Evolutionary conservation across 2,329 filamentous ascomycete species (phyloP), one percentile per base, ranked within the genome.

Genomic region (Helminthosporium solani): DNA sequence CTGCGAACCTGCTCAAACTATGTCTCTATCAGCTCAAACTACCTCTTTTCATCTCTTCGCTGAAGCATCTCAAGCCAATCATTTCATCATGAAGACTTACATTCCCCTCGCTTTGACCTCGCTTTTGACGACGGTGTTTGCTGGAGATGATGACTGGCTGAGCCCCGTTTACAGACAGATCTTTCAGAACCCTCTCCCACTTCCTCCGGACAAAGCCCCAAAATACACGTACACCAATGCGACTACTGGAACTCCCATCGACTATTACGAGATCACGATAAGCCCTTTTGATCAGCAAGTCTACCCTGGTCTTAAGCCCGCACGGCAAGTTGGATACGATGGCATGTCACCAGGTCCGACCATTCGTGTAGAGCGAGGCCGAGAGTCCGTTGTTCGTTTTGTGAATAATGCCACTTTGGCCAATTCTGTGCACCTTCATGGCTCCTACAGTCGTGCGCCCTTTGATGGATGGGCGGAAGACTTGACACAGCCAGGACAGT

Each of bases 381-480:
- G 72, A 5, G 78, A 83, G 63, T 73, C 73, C 3, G 73, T 83
- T 6, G 76, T 83, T 7, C 73, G 80, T 18, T 77, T 81, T 53
- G 69, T 78, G 53, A 83, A 83, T 61, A 73, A 76, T n/a, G 74
- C 71, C 3, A 60, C 65, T 9, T 61, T 65, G 7, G 70, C 73
- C n/a, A 74, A 73, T 34, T 75, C 76, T 2, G 74, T 81, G 15
- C 80, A 82, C 64, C 28, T 47, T 16, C 44, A 47, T 12, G 44
- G 44, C 7, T 49, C 33, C 39, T 39, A 33, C 46, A 49, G 49
- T 36, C 66, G 73, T 39, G 67, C 75, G 12, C 70, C 74, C 3
- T 78, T 75, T 40, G 78, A 79, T 56, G 78, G 79, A 0, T 82
- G 78, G 78, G 79, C 79, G 2, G 74, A 77, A 41, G 80, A 83